Base-by-base conservation (phyloP, 2,329 filamentous ascomycete genomes). In the Cladosporium sp. region DNA sequence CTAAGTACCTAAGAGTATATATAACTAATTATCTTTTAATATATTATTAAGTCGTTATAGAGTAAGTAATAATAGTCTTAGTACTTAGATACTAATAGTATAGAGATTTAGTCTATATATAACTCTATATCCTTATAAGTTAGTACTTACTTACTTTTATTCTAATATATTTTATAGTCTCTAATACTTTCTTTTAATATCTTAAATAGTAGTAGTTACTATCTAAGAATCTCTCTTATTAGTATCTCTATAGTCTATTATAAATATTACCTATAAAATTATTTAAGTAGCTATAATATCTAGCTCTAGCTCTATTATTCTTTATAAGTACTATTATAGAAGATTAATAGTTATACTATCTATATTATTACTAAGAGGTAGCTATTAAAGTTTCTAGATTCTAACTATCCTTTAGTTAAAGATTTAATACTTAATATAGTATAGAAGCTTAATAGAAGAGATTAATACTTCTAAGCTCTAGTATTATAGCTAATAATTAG, bases 391-490 rank as follows among this genome's bases (percentile, higher is more conserved):
- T 68, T 66, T 49, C 66, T 55, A 51, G 63, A 59, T 44, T 63
- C 58, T 26, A 65, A 47, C 64, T 49, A 68, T 30, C 66, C 32
- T 44, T 58, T 21, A 34, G 57, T 65, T 4, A 57, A 62, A 26
- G 60, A 60, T 21, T 61, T 65, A 49, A 67, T 65, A 51, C 66
- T 65, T 12, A 67, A 36, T 55, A 68, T 68, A 11, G 66, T 51
- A 41, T 51, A 68, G 54, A 63, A 68, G 66, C 66, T 68, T 7
- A 68, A 28, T n/a, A 68, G 49, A n/a, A 59, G 64, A 18, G 66
- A 66, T n/a, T 51, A n/a, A 49, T 62, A 68, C 24, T 41, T 26
- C 41, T 38, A 54, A 59, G 65, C 52, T n/a, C 38, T 41, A 52
- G 60, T 67, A 18, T 59, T 32, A 18, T 67, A 41, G 65, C 60